Evolutionary conservation across 495 filamentous ascomycete species (phyloP).

Genomic region (Hypoxylon rickii): DNA sequence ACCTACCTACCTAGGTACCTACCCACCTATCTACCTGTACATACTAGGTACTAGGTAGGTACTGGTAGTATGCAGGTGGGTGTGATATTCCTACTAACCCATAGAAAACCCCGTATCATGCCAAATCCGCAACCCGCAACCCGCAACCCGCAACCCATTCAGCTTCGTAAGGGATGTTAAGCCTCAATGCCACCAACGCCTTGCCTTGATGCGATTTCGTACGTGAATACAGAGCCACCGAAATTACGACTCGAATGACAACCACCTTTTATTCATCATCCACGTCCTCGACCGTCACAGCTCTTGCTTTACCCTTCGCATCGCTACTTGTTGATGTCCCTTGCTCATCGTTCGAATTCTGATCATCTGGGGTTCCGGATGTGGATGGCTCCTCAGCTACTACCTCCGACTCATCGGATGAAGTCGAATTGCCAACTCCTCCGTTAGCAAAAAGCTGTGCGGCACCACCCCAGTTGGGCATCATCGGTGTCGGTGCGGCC

Average conservation of each 20-base stretch:
- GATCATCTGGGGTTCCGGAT: constrained; percentile 1
- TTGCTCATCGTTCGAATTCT: constrained; percentile 20
- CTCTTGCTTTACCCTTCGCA: constrained; percentile 43
- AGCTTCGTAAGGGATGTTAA: constrained; percentile 16
- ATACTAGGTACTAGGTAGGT: too few species aligned
- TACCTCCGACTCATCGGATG: constrained; percentile 13
- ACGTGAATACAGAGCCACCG: constrained; percentile 25
- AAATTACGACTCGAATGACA: constrained; percentile 1
- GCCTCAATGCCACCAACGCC: constrained; percentile 40
- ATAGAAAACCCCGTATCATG: constrained; percentile 18
- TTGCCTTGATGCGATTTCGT: constrained; percentile 38
- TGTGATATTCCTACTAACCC: constrained; percentile 9
- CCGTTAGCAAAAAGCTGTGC: constrained; percentile 43
- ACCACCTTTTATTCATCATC: constrained; percentile 26
- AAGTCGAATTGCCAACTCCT: constrained; percentile 12
- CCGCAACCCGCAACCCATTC: constrained; percentile 19
- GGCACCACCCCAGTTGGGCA: constrained; percentile 51
- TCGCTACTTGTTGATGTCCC: constrained; percentile 21
- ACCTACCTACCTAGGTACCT: too few species aligned
- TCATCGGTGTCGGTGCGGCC: constrained; percentile 44
- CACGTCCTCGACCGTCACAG: constrained; percentile 48
- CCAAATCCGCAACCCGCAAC: constrained; percentile 20
- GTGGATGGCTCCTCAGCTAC: constrained; percentile 12
- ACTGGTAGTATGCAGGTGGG: too few species aligned
- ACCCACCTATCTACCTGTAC: too few species aligned